phyloP scores from a whole-genome alignment of 768 basidiomycete genomes.

The Chlorophyllum brunneum region DNA sequence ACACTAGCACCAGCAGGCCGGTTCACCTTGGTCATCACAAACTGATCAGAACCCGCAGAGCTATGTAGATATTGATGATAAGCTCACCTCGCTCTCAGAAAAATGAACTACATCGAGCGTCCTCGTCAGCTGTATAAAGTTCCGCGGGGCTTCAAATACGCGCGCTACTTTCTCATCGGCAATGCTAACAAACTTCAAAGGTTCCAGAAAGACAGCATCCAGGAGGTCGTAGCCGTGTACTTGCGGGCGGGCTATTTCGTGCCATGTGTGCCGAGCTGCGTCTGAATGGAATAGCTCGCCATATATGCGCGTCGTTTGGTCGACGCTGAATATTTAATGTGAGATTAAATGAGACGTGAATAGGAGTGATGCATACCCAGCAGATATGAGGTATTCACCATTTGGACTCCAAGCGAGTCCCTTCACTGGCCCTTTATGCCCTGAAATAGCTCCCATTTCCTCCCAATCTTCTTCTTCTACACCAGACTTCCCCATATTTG shows the following conservation, averaged over 20 bases:
- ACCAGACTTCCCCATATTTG: constrained; percentile 15
- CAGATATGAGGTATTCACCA: constrained; percentile 83
- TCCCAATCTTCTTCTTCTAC: constrained; percentile 54
- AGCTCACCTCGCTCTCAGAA: constrained; percentile 45
- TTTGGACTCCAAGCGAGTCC: constrained; percentile 83
- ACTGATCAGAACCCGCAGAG: constrained; percentile 2
- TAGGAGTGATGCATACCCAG: constrained; percentile 51
- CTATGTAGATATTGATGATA: neutral
- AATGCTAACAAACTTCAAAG: constrained; percentile 81
- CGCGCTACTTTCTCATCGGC: constrained; percentile 96
- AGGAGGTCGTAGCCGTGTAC: constrained; percentile 95
- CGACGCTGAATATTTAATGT: constrained; percentile 48
- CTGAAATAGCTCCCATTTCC: constrained; percentile 77
- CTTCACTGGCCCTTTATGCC: constrained; percentile 78
- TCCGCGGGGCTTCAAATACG: constrained; percentile 86
- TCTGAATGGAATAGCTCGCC: constrained; percentile 36
- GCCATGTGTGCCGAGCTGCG: constrained; percentile 44
- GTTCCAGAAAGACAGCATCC: constrained; percentile 69
- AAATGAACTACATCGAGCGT: constrained; percentile 46
- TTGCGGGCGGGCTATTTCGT: constrained; percentile 89
- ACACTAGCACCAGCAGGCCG: constrained; percentile 83
- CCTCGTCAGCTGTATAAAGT: constrained; percentile 67
- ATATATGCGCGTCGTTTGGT: constrained; percentile 92
- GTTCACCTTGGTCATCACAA: constrained; percentile 34
- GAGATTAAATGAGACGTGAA: constrained; percentile 4